Evolutionary conservation across 768 basidiomycete genomes (phyloP).

Genomic region (Suillus subalutaceus): DNA sequence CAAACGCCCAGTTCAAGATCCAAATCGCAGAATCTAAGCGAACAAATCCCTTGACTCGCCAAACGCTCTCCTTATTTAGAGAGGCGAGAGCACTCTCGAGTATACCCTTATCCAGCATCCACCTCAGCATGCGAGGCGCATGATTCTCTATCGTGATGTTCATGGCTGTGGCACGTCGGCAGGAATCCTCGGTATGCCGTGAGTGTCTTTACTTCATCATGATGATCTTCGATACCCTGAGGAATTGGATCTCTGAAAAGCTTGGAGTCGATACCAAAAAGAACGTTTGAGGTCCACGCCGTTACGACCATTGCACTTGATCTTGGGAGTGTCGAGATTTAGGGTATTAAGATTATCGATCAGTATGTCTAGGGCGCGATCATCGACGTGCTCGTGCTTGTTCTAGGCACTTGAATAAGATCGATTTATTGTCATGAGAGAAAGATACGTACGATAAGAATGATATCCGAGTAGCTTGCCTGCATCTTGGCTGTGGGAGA

Average conservation of each 20-base stretch:
- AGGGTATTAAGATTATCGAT: constrained; percentile 87
- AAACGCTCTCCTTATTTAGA: constrained; percentile 70
- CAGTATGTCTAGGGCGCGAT: constrained; percentile 78
- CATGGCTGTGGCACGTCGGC: constrained; percentile 20
- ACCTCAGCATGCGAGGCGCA: constrained; percentile 14
- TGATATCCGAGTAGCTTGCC: constrained; percentile 92
- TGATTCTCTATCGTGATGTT: constrained; percentile 19
- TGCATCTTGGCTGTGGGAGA: constrained; percentile 92
- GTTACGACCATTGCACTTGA: constrained; percentile 62
- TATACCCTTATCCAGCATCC: constrained; percentile 36
- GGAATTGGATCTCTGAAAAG: constrained; percentile 49
- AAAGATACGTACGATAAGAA: constrained; percentile 67
- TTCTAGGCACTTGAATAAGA: constrained; percentile 49
- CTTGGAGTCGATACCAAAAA: constrained; percentile 91
- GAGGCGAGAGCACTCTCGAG: constrained; percentile 50
- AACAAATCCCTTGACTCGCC: constrained; percentile 89
- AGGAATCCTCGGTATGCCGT: constrained; percentile 54
- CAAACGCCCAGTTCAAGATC: constrained; percentile 95
- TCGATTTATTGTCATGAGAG: constrained; percentile 10
- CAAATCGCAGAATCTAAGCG: constrained; percentile 45
- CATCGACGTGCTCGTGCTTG: constrained; percentile 87
- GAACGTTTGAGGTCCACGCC: constrained; percentile 76
- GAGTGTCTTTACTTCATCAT: constrained; percentile 86
- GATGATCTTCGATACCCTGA: constrained; percentile 42
- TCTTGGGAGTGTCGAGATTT: constrained; percentile 88